phyloP scores from a whole-genome alignment of 1,284 basidiomycete species.

The Heterobasidion parviporum region DNA sequence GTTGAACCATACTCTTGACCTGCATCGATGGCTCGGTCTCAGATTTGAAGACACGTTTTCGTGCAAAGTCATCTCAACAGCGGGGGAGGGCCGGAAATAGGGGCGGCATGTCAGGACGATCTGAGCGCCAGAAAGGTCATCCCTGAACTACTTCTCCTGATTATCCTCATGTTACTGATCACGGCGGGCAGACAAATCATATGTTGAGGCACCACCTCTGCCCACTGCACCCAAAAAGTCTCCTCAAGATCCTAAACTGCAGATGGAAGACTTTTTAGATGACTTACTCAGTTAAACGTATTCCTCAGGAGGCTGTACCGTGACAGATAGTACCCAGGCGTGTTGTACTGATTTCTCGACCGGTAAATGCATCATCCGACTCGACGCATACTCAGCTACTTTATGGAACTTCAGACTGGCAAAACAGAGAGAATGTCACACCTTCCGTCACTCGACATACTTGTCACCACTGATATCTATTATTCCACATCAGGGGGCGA shows the following conservation, averaged over 20 bases:
- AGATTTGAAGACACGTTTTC: conserved; percentile 66
- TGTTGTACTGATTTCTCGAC: too few species aligned
- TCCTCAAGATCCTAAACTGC: conserved; percentile 39
- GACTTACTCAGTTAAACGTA: conserved; percentile 44
- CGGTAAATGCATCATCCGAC: too few species aligned
- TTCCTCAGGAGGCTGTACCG: neutral
- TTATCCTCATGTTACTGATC: conserved; percentile 3
- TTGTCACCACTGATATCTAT: too few species aligned
- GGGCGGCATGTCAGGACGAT: neutral
- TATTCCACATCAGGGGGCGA: too few species aligned
- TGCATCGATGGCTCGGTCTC: neutral
- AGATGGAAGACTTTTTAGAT: conserved; percentile 71
- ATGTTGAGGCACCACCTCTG: conserved; percentile 49
- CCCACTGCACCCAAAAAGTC: conserved; percentile 25
- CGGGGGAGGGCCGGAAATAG: conserved; percentile 25
- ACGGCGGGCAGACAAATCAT: conserved; percentile 18
- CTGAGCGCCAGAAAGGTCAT: conserved; percentile 8
- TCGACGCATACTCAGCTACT: too few species aligned
- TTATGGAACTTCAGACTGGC: too few species aligned
- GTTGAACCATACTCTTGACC: neutral
- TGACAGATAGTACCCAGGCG: neutral
- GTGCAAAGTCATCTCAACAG: conserved; percentile 47
- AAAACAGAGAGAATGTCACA: too few species aligned
- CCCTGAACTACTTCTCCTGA: conserved; percentile 5
- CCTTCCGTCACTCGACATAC: too few species aligned